Evolutionary conservation across 768 basidiomycete species (phyloP), one percentile per base, ranked within the genome.

Genomic region (Holtermannia corniformis): DNA sequence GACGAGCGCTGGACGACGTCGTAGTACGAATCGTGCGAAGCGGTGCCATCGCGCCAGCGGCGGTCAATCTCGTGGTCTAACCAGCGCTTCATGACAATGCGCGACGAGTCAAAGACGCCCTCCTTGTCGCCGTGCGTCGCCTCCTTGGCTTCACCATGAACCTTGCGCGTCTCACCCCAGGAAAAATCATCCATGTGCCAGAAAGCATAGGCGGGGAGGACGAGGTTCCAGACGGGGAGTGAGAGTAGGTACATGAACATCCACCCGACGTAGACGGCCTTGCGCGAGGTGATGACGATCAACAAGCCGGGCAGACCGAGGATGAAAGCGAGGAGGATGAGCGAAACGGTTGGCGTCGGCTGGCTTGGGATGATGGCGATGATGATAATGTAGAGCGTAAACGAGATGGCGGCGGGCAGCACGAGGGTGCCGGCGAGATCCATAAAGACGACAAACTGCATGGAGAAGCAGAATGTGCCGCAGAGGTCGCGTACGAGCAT

Each of bases 371-470:
- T 83, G 75, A 85, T 84, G 49, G 93, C 83, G 56, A 80, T 76
- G 71, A 97, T 79, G 75, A 96, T 83, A 65, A 96, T 83, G 73
- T 93, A 95, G 48, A 93, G 73, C 0, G 95, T 97, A 78, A 99
- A 97, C 37, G 87, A 81, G 75, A 97, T 97, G 57, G 95, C 93
- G 40, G 92, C 95, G 20, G 95, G 95, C 21, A 97, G 78, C 24
- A 97, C 93, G 57, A 99, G 79, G 2, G 95, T 97, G 68, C 93
- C 93, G 56, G 87, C 82, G 58, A 99, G 78, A 70, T 99, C 95
- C 92, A 99, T 99, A 70, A 86, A 91, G 28, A 93, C 89, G 61
- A 96, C 90, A 68, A 96, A 96, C 77, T 95, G 92, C 93, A 96
- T 96, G 11, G 89, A 92, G 81, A 99, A 97, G 77, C 95, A 99